A percentile compares a stretch with the other conserved stretches of the same genome.
Evolutionary conservation across 2,329 filamentous ascomycete genomes (phyloP).

Genomic region (Alternaria alternata): DNA sequence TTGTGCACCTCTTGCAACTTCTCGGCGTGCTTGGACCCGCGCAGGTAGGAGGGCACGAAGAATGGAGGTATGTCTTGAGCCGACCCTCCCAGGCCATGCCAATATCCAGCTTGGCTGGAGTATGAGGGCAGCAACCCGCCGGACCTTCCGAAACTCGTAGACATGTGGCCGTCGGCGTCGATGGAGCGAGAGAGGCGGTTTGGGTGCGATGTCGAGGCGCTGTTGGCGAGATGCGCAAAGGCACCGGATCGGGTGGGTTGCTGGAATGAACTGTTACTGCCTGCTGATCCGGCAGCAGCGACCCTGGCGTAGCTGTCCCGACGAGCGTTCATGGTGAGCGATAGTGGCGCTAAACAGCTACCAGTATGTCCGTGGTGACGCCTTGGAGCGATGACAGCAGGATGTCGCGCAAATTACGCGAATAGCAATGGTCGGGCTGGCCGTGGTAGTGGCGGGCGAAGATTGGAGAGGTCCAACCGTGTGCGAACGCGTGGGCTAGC

Average conservation of each 20-base stretch:
- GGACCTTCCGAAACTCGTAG: constrained; percentile 53
- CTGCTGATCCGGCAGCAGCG: constrained; percentile 59
- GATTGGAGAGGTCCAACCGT: constrained; percentile 13
- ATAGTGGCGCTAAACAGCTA: constrained; percentile 9
- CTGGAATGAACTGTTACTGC: constrained; percentile 42
- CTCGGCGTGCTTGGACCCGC: constrained; percentile 78
- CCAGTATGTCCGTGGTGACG: constrained; percentile 54
- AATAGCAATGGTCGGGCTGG: constrained; percentile 34
- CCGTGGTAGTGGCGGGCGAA: neutral
- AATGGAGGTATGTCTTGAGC: constrained; percentile 60
- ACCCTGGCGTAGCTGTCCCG: constrained; percentile 64
- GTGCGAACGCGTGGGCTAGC: constrained; percentile 17
- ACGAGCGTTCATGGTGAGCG: constrained; percentile 22
- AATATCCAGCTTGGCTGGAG: constrained; percentile 57
- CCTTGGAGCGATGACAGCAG: constrained; percentile 8
- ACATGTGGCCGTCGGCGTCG: constrained; percentile 60
- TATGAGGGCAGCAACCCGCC: constrained; percentile 55
- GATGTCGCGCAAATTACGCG: constrained; percentile 5
- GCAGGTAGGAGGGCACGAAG: constrained; percentile 86
- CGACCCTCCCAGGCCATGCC: constrained; percentile 36
- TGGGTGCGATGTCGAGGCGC: constrained; percentile 42
- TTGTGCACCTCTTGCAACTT: constrained; percentile 75
- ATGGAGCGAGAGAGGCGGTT: constrained; percentile 51
- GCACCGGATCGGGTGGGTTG: constrained; percentile 51
- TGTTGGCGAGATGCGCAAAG: constrained; percentile 66